Percentiles rank a stretch among this genome's conserved stretches.
Evolutionary conservation across 257 asterid genomes (phyloP).

Genomic region (Nyctanthes arbortristis): DNA sequence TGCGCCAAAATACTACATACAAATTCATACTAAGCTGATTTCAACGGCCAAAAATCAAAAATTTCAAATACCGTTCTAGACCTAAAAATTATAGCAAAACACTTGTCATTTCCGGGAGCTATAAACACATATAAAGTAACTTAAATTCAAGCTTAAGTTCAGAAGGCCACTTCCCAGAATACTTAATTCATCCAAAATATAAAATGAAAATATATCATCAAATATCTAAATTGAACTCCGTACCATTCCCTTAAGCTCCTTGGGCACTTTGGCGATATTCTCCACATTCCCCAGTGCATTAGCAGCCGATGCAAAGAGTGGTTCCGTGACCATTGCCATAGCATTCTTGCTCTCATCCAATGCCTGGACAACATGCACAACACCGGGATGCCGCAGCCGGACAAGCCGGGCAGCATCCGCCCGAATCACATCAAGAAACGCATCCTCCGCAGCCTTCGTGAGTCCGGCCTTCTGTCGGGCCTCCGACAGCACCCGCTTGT

Average conservation of each 20-base stretch:
- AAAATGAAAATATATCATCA: too few species aligned
- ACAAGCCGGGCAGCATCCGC: conserved; percentile 93
- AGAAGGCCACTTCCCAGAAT: neutral
- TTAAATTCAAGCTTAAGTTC: neutral
- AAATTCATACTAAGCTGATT: neutral
- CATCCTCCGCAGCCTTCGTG: conserved; percentile 86
- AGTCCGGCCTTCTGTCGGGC: conserved; percentile 85
- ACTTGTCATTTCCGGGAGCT: neutral
- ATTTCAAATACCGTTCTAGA: neutral
- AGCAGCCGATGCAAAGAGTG: conserved; percentile 85
- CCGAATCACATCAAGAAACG: conserved; percentile 76
- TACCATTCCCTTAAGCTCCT: conserved; percentile 97
- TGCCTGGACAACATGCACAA: conserved; percentile 92
- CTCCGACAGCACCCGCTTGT: conserved; percentile 79
- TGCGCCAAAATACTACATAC: neutral
- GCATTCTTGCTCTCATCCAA: conserved; percentile 91
- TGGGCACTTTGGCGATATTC: conserved; percentile 70
- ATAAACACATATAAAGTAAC: neutral
- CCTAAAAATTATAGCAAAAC: neutral
- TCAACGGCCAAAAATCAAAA: neutral
- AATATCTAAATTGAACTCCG: conserved; percentile 10
- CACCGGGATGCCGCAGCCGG: conserved; percentile 98
- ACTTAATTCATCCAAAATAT: neutral
- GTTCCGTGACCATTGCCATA: conserved; percentile 98
- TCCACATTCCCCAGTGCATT: conserved; percentile 85